These are phyloP conservation scores for Dictyostelium gargantuum DNA, from an alignment of 208 protist species.

Conservation along the genomic window DNA sequence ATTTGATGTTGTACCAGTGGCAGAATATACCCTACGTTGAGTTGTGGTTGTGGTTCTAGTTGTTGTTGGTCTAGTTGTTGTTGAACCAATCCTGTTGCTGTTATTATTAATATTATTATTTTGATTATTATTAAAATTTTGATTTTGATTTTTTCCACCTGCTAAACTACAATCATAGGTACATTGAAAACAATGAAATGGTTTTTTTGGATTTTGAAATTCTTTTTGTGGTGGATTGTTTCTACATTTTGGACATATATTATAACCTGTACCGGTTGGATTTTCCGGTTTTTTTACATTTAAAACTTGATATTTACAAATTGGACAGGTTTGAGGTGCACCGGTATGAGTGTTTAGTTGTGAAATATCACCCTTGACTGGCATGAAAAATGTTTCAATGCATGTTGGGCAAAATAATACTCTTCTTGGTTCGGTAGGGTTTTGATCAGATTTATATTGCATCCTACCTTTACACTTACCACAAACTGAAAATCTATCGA, in stretches of 20 bases:
- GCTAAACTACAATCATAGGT: constrained; percentile 6
- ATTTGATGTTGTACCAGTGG: background rate
- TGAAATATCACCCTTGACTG: background rate
- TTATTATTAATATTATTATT: background rate
- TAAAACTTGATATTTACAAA: constrained; percentile 54
- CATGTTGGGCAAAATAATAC: constrained; percentile 18
- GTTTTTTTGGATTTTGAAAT: background rate
- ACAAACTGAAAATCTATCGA: background rate
- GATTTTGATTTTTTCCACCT: background rate
- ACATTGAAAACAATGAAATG: constrained; percentile 68
- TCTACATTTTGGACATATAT: constrained; percentile 63
- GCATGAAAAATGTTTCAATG: background rate
- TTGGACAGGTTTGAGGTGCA: background rate
- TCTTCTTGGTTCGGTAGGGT: background rate
- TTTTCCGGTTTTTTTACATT: background rate
- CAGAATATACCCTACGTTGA: background rate
- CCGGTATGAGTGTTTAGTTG: too few species aligned
- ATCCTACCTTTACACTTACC: constrained; percentile 46
- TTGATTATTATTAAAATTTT: background rate
- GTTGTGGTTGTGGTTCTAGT: background rate
- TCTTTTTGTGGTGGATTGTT: constrained; percentile 41
- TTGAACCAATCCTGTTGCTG: too few species aligned
- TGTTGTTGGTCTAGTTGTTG: background rate
- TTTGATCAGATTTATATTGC: background rate
- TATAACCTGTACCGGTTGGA: background rate